phyloP scores from a whole-genome alignment of 1,284 basidiomycete genomes.

The Chalciporus sp. region DNA sequence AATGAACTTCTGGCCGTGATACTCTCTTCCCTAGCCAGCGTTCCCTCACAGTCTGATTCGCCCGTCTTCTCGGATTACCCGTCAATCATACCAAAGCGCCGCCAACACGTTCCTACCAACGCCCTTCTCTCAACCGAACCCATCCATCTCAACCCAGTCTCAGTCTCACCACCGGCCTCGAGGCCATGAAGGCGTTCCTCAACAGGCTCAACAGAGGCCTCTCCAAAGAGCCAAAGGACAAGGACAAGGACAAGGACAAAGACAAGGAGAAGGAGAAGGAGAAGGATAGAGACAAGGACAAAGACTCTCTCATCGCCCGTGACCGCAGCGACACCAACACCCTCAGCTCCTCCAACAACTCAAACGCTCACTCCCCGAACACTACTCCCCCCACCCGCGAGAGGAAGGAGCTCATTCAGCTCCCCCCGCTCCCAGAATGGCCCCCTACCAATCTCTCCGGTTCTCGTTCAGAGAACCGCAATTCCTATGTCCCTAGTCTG shows the following conservation, averaged over 20 bases:
- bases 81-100: background rate
- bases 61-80: conserved; percentile 6
- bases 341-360: conserved; percentile 31
- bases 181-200: conserved; percentile 76
- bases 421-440: conserved; percentile 60
- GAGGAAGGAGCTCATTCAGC: conserved; percentile 67
- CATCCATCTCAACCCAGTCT: background rate
- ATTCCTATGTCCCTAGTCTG: conserved; percentile 17
- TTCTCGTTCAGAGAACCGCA: conserved; percentile 16
- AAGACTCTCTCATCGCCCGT: conserved; percentile 29
- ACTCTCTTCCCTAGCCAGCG: background rate
- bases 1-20: conserved; percentile 25
- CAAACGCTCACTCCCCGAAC: conserved; percentile 25
- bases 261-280: conserved; percentile 36
- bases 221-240: conserved; percentile 62
- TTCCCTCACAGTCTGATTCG: conserved; percentile 4
- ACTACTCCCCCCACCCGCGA: conserved; percentile 33
- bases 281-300: conserved; percentile 34
- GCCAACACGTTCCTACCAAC: conserved; percentile 6
- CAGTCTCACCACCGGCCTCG: conserved; percentile 8
- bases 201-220: conserved; percentile 71
- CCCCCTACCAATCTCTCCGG: conserved; percentile 41
- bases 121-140: conserved; percentile 15
- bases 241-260: conserved; percentile 51
- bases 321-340: conserved; percentile 38